Conservation (phyloP, 2,329 filamentous ascomycete genomes). For the Clathrospora elynae region DNA sequence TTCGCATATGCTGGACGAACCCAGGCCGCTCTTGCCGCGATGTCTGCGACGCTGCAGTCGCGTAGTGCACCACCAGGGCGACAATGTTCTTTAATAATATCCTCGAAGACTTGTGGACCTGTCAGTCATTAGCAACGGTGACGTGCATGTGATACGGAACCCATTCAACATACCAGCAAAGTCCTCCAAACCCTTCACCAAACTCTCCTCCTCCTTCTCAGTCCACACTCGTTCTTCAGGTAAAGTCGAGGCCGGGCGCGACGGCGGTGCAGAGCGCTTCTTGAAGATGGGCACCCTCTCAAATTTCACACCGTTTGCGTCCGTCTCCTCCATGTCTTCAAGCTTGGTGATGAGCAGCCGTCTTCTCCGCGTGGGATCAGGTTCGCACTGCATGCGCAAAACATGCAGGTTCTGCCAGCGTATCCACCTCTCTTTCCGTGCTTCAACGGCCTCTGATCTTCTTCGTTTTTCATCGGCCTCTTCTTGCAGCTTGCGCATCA, state of each 20-base stretch:
- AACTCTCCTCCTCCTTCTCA: conserved; percentile 34
- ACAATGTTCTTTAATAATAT: conserved; percentile 38
- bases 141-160: background rate
- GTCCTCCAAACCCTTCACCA: conserved; percentile 39
- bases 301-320: conserved; percentile 49
- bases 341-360: conserved; percentile 18
- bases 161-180: conserved; percentile 30
- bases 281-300: conserved; percentile 49
- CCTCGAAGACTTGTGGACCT: conserved; percentile 36
- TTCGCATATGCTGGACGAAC: conserved; percentile 25
- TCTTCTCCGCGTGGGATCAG: conserved; percentile 16
- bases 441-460: conserved; percentile 1
- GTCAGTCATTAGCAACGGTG: background rate
- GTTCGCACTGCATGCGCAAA: conserved; percentile 33
- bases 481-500: conserved; percentile 13
- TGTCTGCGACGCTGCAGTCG: conserved; percentile 38
- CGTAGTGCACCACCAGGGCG: conserved; percentile 29
- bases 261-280: conserved; percentile 33
- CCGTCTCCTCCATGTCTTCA: conserved; percentile 34
- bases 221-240: conserved; percentile 37
- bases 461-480: conserved; percentile 7
- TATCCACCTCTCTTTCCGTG: conserved; percentile 14
- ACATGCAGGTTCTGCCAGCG: conserved; percentile 42
- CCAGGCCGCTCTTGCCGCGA: conserved; percentile 29
- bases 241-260: conserved; percentile 13